phyloP scores from a whole-genome alignment of 305 asterid species.

The Fraxinus baroniana region DNA sequence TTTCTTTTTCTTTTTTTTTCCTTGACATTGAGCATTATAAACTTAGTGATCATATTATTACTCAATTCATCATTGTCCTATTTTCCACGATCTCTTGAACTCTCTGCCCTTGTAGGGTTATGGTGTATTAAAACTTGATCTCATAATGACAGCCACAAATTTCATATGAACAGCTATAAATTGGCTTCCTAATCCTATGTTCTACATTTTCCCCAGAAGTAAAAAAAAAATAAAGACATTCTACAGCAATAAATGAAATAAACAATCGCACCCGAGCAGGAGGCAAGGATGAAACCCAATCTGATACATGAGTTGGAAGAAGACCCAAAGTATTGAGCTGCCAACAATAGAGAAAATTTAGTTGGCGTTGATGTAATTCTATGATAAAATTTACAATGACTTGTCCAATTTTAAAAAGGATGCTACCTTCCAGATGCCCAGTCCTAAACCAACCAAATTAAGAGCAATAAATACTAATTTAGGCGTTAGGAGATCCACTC shows the following conservation, averaged over 20 bases:
- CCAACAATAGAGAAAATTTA: slow-evolving; percentile 10
- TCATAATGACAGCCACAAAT: background rate
- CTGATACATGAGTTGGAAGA: slow-evolving; percentile 92
- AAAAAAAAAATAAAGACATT: background rate
- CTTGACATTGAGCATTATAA: background rate
- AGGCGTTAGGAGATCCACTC: slow-evolving; percentile 75
- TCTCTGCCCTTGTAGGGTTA: background rate
- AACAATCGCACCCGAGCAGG: slow-evolving; percentile 76
- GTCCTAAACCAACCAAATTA: slow-evolving; percentile 76
- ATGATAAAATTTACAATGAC: slow-evolving; percentile 1
- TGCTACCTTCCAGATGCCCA: slow-evolving; percentile 92
- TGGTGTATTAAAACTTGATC: background rate
- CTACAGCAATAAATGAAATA: slow-evolving; percentile 1
- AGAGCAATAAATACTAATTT: slow-evolving; percentile 74
- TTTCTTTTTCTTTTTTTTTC: background rate
- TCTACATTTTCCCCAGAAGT: background rate
- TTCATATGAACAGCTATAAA: background rate
- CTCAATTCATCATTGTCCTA: background rate
- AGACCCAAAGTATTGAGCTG: slow-evolving; percentile 95
- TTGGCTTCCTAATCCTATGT: background rate
- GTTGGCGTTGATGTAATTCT: background rate
- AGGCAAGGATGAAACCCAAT: slow-evolving; percentile 96
- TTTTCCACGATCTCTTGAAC: background rate
- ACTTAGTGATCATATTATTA: background rate
- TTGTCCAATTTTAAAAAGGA: background rate